A percentile compares a stretch with the other conserved stretches of the same genome.
These are phyloP conservation scores for Nicotiana undulata DNA, from an alignment of 257 asterid genomes.

Conservation along the genomic window DNA sequence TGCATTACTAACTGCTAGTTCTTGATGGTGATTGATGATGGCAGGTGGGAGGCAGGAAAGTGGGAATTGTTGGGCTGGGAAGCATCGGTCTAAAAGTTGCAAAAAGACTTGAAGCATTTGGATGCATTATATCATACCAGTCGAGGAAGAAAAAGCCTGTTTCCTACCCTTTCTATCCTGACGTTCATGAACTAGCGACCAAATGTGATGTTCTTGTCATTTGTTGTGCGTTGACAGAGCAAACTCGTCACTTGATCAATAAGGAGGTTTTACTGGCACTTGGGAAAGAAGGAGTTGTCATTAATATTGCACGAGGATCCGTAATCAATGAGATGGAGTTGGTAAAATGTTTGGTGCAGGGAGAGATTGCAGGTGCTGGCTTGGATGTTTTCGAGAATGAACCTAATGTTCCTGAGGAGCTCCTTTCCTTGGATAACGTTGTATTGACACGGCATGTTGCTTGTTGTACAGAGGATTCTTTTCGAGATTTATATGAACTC, in stretches of 20 bases:
- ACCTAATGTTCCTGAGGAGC: slow-evolving; percentile 32
- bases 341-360: slow-evolving; percentile 27
- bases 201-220: slow-evolving; percentile 41
- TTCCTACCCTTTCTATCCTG: slow-evolving; percentile 28
- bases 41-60: slow-evolving; percentile 60
- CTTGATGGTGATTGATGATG: background rate
- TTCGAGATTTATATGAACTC: slow-evolving; percentile 15
- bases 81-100: slow-evolving; percentile 73
- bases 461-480: slow-evolving; percentile 17
- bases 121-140: slow-evolving; percentile 45
- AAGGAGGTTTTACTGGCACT: slow-evolving; percentile 46
- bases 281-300: slow-evolving; percentile 51
- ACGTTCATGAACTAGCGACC: slow-evolving; percentile 38
- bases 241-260: slow-evolving; percentile 64
- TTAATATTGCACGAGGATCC: slow-evolving; percentile 69
- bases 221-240: slow-evolving; percentile 51
- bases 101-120: slow-evolving; percentile 62
- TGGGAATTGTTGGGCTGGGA: slow-evolving; percentile 84
- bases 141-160: slow-evolving; percentile 47
- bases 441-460: slow-evolving; percentile 56
- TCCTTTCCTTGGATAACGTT: slow-evolving; percentile 40
- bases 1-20: background rate
- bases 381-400: slow-evolving; percentile 33
- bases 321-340: slow-evolving; percentile 28
- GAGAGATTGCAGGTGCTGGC: slow-evolving; percentile 33